Percentiles rank a stretch among this genome's conserved stretches.
phyloP scores from a whole-genome alignment of 345 rosid genomes.

The Lepidium aucheri region DNA sequence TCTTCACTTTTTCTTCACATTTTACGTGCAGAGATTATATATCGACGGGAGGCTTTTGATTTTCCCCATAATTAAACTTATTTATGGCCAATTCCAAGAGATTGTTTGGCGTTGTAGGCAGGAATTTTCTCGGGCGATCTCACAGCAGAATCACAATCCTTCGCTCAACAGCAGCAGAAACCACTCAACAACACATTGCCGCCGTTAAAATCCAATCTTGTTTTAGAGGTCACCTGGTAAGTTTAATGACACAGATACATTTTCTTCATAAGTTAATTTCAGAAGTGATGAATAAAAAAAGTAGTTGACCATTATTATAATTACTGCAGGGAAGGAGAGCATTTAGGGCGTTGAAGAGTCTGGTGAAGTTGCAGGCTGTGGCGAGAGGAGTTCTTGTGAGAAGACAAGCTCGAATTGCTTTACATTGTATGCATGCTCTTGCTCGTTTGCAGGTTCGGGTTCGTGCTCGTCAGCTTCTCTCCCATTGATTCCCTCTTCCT shows the following conservation, averaged over 20 bases:
- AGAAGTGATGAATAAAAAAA: no score
- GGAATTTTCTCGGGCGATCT: slow-evolving; percentile 21
- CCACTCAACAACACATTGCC: slow-evolving; percentile 37
- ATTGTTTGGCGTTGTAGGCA: slow-evolving; percentile 21
- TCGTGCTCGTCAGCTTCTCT: slow-evolving; percentile 63
- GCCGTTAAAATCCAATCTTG: slow-evolving; percentile 68
- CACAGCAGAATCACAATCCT: slow-evolving; percentile 18
- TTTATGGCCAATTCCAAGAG: slow-evolving; percentile 21
- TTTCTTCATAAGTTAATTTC: no score
- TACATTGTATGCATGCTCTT: slow-evolving; percentile 73
- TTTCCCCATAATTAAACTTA: neutral
- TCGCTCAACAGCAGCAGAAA: neutral
- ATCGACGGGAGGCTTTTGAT: no score
- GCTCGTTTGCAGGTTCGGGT: slow-evolving; percentile 70
- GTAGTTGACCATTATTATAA: neutral
- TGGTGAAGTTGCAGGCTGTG: slow-evolving; percentile 76
- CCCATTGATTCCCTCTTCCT: neutral
- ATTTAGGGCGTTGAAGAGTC: slow-evolving; percentile 62
- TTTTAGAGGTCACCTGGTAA: slow-evolving; percentile 86
- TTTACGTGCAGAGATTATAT: neutral
- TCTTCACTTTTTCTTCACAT: slow-evolving; percentile 14
- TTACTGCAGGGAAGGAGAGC: slow-evolving; percentile 61
- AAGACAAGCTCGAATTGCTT: slow-evolving; percentile 54
- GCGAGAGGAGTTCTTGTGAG: slow-evolving; percentile 59
- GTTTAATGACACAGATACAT: neutral